These are phyloP conservation scores for Bruguiera gymnorhiza DNA, from an alignment of 345 rosid genomes.

Conservation along the genomic window DNA sequence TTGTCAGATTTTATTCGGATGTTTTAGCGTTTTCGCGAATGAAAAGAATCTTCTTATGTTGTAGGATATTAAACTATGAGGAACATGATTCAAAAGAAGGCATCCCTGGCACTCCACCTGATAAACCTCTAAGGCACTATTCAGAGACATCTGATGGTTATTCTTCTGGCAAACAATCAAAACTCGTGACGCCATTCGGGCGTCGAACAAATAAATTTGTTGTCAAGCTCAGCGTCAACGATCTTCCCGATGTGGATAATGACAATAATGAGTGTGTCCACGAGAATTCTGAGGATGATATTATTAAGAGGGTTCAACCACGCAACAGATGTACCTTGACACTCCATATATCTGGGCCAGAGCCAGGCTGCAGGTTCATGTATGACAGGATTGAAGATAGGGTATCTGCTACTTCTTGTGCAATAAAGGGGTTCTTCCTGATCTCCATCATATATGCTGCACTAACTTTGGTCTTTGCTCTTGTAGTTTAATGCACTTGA, in stretches of 20 bases:
- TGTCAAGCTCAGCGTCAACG: constrained; percentile 55
- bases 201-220: constrained; percentile 60
- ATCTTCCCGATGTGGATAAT: constrained; percentile 36
- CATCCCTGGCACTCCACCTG: constrained; percentile 57
- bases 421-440: constrained; percentile 8
- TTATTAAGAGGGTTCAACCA: constrained; percentile 68
- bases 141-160: constrained; percentile 51
- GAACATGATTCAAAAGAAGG: constrained; percentile 51
- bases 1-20: neutral
- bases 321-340: constrained; percentile 53
- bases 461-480: constrained; percentile 14
- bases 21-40: neutral
- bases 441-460: constrained; percentile 11
- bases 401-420: constrained; percentile 37
- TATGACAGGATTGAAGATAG: constrained; percentile 80
- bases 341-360: constrained; percentile 57
- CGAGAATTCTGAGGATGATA: constrained; percentile 57
- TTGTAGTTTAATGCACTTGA: constrained; percentile 69
- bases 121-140: constrained; percentile 35
- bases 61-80: constrained; percentile 64
- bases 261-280: constrained; percentile 28
- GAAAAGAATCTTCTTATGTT: neutral
- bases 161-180: constrained; percentile 58
- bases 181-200: constrained; percentile 76
- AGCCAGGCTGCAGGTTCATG: constrained; percentile 84